Percentiles rank a stretch among this genome's conserved stretches.
These are phyloP conservation scores for Suhomyces bribrorum DNA, from an alignment of 1,139 yeast species.

Conservation along the genomic window DNA sequence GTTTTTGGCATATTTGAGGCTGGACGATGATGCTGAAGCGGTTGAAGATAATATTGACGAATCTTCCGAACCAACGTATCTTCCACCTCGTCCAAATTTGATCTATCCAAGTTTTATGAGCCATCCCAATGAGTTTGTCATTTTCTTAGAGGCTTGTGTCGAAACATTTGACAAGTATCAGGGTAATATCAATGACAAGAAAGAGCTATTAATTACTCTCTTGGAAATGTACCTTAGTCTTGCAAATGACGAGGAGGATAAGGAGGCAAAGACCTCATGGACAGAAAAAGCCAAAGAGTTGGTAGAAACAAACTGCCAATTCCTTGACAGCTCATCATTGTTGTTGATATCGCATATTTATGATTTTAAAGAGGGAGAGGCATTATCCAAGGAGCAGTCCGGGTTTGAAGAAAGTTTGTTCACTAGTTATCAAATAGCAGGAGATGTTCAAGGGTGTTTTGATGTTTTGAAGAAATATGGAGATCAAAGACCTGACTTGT, in stretches of 20 bases:
- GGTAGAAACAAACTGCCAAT: constrained; percentile 40
- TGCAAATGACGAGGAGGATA: constrained; percentile 38
- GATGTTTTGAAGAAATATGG: constrained; percentile 62
- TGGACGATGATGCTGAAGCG: constrained; percentile 3
- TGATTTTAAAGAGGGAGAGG: constrained; percentile 53
- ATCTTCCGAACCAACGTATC: constrained; percentile 63
- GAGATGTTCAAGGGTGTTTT: constrained; percentile 59
- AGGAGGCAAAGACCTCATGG: constrained; percentile 51
- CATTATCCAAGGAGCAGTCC: constrained; percentile 33
- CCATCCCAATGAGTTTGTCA: constrained; percentile 85
- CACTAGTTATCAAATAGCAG: constrained; percentile 59
- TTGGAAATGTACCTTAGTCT: constrained; percentile 78
- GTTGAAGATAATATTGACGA: background rate
- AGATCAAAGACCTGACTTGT: constrained; percentile 61
- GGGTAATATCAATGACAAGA: constrained; percentile 67
- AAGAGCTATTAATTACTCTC: constrained; percentile 72
- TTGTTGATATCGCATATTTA: constrained; percentile 68
- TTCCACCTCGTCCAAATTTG: constrained; percentile 88
- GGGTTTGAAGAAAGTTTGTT: constrained; percentile 68
- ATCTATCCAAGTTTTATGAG: constrained; percentile 84
- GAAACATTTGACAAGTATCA: constrained; percentile 77
- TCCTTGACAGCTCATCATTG: constrained; percentile 60
- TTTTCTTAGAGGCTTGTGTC: constrained; percentile 90
- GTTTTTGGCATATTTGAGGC: constrained; percentile 60
- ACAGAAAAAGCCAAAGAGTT: constrained; percentile 60